phyloP scores from a whole-genome alignment of 2,329 filamentous ascomycete genomes.

The Incumbomyces lentus region DNA sequence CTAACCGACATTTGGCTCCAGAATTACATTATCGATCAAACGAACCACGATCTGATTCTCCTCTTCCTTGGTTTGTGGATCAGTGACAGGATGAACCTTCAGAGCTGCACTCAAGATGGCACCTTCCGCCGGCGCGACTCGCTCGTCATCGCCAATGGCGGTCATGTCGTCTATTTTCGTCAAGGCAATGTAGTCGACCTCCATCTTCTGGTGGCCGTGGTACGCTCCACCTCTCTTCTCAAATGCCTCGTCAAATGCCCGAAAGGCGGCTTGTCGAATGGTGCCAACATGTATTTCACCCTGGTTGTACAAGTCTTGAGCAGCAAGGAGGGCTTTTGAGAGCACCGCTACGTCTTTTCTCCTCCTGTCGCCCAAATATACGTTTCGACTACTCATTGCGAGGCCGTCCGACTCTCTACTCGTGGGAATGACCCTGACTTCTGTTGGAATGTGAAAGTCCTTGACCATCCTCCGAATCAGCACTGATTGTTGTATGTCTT shows the following conservation, averaged over 20 bases:
- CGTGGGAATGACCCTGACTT: slow-evolving; percentile 65
- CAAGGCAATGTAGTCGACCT: slow-evolving; percentile 86
- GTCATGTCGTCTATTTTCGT: slow-evolving; percentile 79
- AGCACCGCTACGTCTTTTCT: slow-evolving; percentile 64
- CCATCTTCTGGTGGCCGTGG: slow-evolving; percentile 42
- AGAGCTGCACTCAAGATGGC: slow-evolving; percentile 83
- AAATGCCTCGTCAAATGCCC: slow-evolving; percentile 40
- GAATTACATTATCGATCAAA: slow-evolving; percentile 86
- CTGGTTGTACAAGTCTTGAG: slow-evolving; percentile 54
- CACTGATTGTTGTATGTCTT: slow-evolving; percentile 93
- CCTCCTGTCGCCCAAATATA: slow-evolving; percentile 72
- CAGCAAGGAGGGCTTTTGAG: slow-evolving; percentile 56
- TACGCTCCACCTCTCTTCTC: slow-evolving; percentile 23
- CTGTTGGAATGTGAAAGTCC: slow-evolving; percentile 71
- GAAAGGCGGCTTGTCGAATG: slow-evolving; percentile 62
- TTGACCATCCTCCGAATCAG: slow-evolving; percentile 76
- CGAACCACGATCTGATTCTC: slow-evolving; percentile 66
- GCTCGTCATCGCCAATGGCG: slow-evolving; percentile 65
- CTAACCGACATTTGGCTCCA: slow-evolving; percentile 41
- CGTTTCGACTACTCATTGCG: slow-evolving; percentile 85
- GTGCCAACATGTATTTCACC: slow-evolving; percentile 48
- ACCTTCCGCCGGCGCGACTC: slow-evolving; percentile 58
- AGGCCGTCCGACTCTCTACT: slow-evolving; percentile 69
- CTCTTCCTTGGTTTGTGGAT: slow-evolving; percentile 63
- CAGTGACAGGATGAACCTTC: slow-evolving; percentile 75